Evolutionary conservation across 1,284 basidiomycete species (phyloP).

Genomic region (Athelia psychrophila): DNA sequence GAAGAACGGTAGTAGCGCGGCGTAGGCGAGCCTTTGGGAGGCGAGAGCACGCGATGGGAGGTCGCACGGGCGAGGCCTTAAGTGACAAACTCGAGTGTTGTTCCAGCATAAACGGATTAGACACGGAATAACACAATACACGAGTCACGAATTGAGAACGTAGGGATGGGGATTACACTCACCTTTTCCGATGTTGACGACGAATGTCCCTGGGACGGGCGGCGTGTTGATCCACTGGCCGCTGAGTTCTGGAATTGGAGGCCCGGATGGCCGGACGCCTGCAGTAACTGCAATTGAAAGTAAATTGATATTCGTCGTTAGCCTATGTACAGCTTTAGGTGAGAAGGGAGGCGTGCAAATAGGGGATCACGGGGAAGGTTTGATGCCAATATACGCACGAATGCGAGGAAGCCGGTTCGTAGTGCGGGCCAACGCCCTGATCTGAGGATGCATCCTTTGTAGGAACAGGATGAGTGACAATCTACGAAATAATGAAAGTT

Average conservation of each 20-base stretch:
- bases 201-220: conserved; percentile 69
- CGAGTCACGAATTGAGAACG: too few relatives aligned
- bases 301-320: background rate
- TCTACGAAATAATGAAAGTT: conserved; percentile 15
- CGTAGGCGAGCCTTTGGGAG: conserved; percentile 36
- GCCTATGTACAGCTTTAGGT: too few relatives aligned
- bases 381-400: conserved; percentile 35
- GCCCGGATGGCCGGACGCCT: conserved; percentile 62
- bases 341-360: background rate
- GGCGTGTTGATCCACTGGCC: conserved; percentile 77
- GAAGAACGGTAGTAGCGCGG: conserved; percentile 76
- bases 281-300: conserved; percentile 50
- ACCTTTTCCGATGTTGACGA: conserved; percentile 76
- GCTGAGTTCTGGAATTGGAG: conserved; percentile 67
- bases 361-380: background rate
- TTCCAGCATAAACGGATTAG: conserved; percentile 21
- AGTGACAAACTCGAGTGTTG: conserved; percentile 64
- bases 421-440: conserved; percentile 74
- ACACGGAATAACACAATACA: conserved; percentile 3
- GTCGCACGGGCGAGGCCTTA: conserved; percentile 65
- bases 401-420: conserved; percentile 67
- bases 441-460: conserved; percentile 35
- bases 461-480: conserved; percentile 62
- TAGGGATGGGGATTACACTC: background rate
- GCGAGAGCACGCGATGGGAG: conserved; percentile 67